These are phyloP conservation scores for Neonectria ditissima DNA, from an alignment of 2,329 filamentous ascomycete genomes.

Conservation along the genomic window DNA sequence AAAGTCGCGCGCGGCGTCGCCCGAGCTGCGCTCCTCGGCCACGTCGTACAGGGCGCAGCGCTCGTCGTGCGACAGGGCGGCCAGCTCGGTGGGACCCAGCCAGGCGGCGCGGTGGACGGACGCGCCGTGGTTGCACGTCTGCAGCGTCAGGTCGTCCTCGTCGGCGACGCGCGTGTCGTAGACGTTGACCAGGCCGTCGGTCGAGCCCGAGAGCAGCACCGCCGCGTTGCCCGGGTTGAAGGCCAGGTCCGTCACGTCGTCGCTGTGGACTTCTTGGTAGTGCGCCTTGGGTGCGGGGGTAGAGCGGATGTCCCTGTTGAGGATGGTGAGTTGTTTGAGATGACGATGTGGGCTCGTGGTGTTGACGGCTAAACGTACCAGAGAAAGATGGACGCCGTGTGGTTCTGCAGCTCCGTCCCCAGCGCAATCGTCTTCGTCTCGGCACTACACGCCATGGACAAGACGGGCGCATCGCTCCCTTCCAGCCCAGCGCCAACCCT, in stretches of 20 bases:
- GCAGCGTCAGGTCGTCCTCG: slow-evolving; percentile 81
- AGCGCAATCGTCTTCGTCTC: slow-evolving; percentile 72
- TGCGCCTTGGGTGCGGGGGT: slow-evolving; percentile 60
- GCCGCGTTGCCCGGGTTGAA: slow-evolving; percentile 71
- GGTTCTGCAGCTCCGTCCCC: slow-evolving; percentile 78
- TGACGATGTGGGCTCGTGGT: too few species aligned
- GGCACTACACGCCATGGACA: slow-evolving; percentile 73
- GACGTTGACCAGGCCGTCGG: slow-evolving; percentile 82
- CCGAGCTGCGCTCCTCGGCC: slow-evolving; percentile 71
- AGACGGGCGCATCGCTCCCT: slow-evolving; percentile 65
- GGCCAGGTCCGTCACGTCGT: slow-evolving; percentile 71
- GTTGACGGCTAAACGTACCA: slow-evolving; percentile 59
- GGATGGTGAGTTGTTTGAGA: not conserved
- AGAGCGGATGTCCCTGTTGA: slow-evolving; percentile 68
- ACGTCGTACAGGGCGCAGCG: slow-evolving; percentile 79
- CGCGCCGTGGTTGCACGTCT: slow-evolving; percentile 82
- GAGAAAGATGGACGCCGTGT: slow-evolving; percentile 70
- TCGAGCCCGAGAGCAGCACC: slow-evolving; percentile 80
- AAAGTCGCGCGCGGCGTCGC: slow-evolving; percentile 67
- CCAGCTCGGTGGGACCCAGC: slow-evolving; percentile 72
- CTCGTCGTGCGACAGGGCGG: slow-evolving; percentile 82
- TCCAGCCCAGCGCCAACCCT: not conserved
- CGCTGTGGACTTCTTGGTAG: slow-evolving; percentile 75
- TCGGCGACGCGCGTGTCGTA: slow-evolving; percentile 77
- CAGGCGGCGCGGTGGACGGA: slow-evolving; percentile 83